Base-by-base conservation (phyloP, 257 asterid species). In the Striga asiatica region DNA sequence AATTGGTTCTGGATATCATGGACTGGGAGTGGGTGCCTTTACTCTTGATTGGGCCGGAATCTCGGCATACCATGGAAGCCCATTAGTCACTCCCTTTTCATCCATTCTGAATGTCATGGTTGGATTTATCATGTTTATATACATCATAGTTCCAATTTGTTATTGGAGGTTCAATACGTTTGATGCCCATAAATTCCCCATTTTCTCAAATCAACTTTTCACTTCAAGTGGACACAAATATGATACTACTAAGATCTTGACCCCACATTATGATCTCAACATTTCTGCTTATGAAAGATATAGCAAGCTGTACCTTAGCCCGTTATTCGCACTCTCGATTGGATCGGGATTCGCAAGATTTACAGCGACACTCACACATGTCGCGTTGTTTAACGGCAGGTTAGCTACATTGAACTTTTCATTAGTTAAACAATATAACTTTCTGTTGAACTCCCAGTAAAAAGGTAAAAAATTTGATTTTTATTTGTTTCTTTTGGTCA, bases 21-120 rank as follows among this genome's bases (percentile, higher is more conserved):
- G 99, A 2, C 93, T 92, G 8, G 99, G 99, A 2, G 50, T 92
- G 68, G 99, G 99, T 12, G 97, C 97, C n/a, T 88, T 92, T 78
- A 92, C 97, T 21, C 89, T 92, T 1, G 99, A 92, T 61, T 92
- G 99, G 99, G 99, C 99, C 0, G 99, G 99, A 8, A 92, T 92
- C 61, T 79, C 95, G 0, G 99, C 99, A 28, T 92, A 92, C 49
- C 99, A 92, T 29, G 99, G 99, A 55, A 92, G 99, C 75, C 99
- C 99, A 0, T 67, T 92, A 35, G 99, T 92, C 41, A 32, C 99
- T 47, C 99, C 99, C 0, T 92, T 91, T 68, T 68, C 78, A 32
- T 79, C 97, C 1, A 82, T 92, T 56, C 77, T 92, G 6, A 92
- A 92, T 45, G 83, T 92, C 72, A 82, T 69, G 71, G 9, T 77